Percentiles rank a stretch among this genome's conserved stretches.
Conservation (phyloP, 352 stramenopile genomes). For the Poterioochromonas sp. region DNA sequence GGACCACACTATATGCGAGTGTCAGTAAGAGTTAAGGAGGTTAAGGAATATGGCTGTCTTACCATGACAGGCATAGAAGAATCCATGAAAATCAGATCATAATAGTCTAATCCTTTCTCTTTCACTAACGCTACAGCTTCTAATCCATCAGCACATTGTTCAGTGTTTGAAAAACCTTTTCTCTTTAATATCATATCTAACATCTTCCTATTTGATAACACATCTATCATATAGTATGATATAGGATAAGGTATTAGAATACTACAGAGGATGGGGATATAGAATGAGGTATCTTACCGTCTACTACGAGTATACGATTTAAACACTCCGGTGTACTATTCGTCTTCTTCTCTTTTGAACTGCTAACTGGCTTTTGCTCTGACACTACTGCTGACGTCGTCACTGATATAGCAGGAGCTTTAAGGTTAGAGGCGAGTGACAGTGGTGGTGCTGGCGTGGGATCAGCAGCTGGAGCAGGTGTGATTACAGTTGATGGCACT, state of each 20-base stretch:
- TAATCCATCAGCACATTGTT: constrained; percentile 1
- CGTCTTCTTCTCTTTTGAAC: too few species aligned
- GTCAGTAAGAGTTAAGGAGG: neutral
- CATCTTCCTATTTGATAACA: constrained; percentile 48
- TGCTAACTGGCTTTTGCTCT: too few species aligned
- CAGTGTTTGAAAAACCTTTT: neutral
- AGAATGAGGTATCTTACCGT: neutral
- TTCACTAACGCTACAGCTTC: neutral
- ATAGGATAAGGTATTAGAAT: neutral
- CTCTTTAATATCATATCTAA: constrained; percentile 42
- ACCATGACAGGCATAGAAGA: constrained; percentile 1
- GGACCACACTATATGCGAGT: neutral
- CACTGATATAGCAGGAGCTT: too few species aligned
- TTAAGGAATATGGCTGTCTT: neutral
- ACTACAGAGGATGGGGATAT: neutral
- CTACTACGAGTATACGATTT: neutral
- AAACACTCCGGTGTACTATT: too few species aligned
- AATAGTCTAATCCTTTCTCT: neutral
- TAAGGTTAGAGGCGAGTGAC: too few species aligned
- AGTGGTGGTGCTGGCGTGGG: too few species aligned
- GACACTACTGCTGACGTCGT: too few species aligned
- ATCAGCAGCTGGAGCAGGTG: too few species aligned
- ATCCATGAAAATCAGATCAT: constrained; percentile 26
- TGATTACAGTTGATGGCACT: too few species aligned
- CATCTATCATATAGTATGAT: constrained; percentile 35